Evolutionary conservation across 768 basidiomycete genomes (phyloP).

Genomic region (Dentipellis sp.): DNA sequence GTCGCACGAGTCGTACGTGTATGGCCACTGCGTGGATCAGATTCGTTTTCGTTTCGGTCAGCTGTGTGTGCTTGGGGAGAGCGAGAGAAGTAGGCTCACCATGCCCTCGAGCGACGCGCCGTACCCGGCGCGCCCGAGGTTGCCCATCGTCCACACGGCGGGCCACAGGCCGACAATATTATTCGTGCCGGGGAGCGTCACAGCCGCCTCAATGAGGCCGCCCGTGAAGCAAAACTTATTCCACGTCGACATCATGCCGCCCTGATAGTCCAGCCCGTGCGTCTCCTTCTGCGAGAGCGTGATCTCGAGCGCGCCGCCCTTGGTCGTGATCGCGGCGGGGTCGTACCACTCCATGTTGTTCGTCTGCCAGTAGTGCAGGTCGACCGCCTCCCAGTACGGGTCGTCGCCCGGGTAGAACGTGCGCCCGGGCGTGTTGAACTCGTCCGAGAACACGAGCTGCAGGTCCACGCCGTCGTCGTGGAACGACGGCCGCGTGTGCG

Average conservation of each 20-base stretch:
- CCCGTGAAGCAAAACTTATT: slow-evolving; percentile 96
- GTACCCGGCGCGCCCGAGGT: slow-evolving; percentile 83
- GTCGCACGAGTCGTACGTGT: slow-evolving; percentile 80
- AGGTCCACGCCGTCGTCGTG: slow-evolving; percentile 49
- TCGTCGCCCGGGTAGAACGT: slow-evolving; percentile 76
- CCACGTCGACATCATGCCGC: slow-evolving; percentile 22
- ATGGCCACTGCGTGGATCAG: slow-evolving; percentile 51
- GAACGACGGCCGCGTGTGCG: slow-evolving; percentile 43
- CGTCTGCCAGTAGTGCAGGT: slow-evolving; percentile 37
- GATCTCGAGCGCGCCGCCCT: slow-evolving; percentile 31
- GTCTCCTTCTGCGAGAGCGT: slow-evolving; percentile 53
- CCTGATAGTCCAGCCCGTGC: slow-evolving; percentile 53
- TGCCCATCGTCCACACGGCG: slow-evolving; percentile 74
- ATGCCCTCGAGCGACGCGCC: slow-evolving; percentile 80
- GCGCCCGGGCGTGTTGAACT: slow-evolving; percentile 75
- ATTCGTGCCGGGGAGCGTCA: slow-evolving; percentile 59
- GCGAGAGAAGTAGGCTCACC: slow-evolving; percentile 33
- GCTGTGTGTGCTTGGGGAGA: no score
- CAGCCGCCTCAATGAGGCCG: slow-evolving; percentile 63
- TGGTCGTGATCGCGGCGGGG: slow-evolving; percentile 48
- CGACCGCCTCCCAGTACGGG: slow-evolving; percentile 42
- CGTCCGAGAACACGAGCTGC: slow-evolving; percentile 81
- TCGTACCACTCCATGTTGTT: slow-evolving; percentile 77
- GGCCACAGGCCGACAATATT: slow-evolving; percentile 67
- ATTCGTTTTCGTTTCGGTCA: neutral